Evolutionary conservation across 768 basidiomycete genomes (phyloP).

Genomic region (Scleroderma citrinum): DNA sequence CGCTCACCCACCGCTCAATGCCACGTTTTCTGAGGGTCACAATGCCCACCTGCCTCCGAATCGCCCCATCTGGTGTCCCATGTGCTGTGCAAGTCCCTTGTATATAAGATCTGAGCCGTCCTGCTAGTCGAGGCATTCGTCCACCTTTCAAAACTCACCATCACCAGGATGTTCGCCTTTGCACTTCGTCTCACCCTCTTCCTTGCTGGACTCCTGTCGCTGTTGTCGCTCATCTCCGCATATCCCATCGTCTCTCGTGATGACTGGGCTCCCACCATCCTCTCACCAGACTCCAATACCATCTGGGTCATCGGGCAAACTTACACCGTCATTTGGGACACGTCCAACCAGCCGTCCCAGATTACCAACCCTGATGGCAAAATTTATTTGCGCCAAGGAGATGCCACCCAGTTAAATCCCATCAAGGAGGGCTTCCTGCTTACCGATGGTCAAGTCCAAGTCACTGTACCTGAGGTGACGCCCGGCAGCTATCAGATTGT

Average conservation of each 20-base stretch:
- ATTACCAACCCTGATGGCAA: conserved; percentile 43
- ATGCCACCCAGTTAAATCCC: conserved; percentile 25
- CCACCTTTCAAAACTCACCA: conserved; percentile 1
- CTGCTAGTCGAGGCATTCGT: neutral
- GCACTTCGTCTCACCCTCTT: conserved; percentile 8
- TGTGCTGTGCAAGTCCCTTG: conserved; percentile 6
- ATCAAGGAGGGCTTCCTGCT: conserved; percentile 37
- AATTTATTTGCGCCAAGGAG: conserved; percentile 37
- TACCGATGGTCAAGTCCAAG: conserved; percentile 26
- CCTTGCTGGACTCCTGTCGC: conserved; percentile 8
- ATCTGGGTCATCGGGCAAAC: conserved; percentile 37
- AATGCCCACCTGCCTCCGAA: neutral
- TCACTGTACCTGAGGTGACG: conserved; percentile 35
- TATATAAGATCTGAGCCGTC: conserved; percentile 7
- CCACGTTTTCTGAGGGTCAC: neutral
- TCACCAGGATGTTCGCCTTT: conserved; percentile 12
- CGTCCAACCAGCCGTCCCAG: conserved; percentile 33
- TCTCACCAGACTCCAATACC: conserved; percentile 28
- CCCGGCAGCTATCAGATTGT: conserved; percentile 41
- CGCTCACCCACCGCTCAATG: too few species aligned
- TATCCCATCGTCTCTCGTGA: conserved; percentile 34
- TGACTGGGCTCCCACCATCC: conserved; percentile 42
- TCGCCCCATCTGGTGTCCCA: neutral
- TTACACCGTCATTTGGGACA: conserved; percentile 44
- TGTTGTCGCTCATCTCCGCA: conserved; percentile 25